A percentile compares a stretch with the other conserved stretches of the same genome.
These are phyloP conservation scores for Acacia acuminata DNA, from an alignment of 306 rosid genomes.

Conservation along the genomic window DNA sequence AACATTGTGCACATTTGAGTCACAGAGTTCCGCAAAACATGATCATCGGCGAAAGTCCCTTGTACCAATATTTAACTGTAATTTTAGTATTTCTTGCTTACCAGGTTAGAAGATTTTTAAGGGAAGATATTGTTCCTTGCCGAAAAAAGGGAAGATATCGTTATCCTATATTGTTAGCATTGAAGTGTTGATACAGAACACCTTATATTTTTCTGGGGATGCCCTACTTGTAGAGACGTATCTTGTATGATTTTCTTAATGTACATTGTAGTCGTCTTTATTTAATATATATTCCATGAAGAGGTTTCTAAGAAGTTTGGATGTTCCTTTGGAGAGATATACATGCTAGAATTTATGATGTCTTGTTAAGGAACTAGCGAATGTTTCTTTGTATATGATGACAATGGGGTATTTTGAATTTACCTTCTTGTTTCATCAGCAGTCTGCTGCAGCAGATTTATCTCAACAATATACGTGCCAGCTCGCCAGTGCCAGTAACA, in stretches of 20 bases:
- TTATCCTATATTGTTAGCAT: background rate
- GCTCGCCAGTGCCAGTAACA: conserved; percentile 60
- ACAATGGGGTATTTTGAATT: conserved; percentile 4
- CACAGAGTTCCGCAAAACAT: background rate
- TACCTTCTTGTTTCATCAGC: conserved; percentile 33
- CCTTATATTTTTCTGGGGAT: conserved; percentile 12
- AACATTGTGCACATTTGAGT: background rate
- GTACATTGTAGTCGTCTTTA: background rate
- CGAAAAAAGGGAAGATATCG: background rate
- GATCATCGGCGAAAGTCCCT: conserved; percentile 8
- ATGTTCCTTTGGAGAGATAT: conserved; percentile 27
- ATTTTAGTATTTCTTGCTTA: background rate
- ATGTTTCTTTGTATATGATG: conserved; percentile 23
- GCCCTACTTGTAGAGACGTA: background rate
- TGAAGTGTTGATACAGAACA: background rate
- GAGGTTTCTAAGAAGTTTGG: conserved; percentile 19
- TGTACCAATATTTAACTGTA: background rate
- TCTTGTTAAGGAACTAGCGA: conserved; percentile 1
- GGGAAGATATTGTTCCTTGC: background rate
- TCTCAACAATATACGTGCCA: conserved; percentile 51
- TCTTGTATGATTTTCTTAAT: conserved; percentile 4
- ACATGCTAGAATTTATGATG: conserved; percentile 19
- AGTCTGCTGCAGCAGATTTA: conserved; percentile 69
- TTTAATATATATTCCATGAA: background rate
- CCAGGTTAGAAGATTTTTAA: background rate